Evolutionary conservation across 768 basidiomycete genomes (phyloP), one percentile per base, ranked within the genome.

Genomic region (Calocybe indica): DNA sequence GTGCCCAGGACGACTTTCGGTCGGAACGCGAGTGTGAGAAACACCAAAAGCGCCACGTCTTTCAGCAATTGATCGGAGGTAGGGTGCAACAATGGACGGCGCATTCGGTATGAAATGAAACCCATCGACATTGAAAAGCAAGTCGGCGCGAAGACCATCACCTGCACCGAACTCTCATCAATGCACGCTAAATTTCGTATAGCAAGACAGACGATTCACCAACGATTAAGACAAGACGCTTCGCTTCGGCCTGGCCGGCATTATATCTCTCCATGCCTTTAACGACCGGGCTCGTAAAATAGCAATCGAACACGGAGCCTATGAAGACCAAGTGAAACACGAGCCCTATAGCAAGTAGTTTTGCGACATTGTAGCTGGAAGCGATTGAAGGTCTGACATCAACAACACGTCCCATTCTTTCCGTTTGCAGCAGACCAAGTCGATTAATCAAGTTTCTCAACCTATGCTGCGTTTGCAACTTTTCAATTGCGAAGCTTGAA

Each of bases 1-100:
- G 61, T 92, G 91, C 7, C 91, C 91, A 1, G 91, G 90, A 15
- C 91, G 68, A 61, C 85, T 89, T 57, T 93, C 91, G 5, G 91
- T 93, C 14, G 91, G 91, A 3, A 92, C 90, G 29, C 80, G 75
- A 1, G 90, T 92, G 62, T 92, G 90, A 5, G 85, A 89, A 14
- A 93, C 74, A 5, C 91, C 91, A 63, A 84, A 92, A 5, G 84
- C 85, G 11, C 91, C 90, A 45, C 83, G 69, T 5, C 64, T 66
- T 52, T 84, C 76, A 7, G 73, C 72, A 45, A 92, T 82, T 9
- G 79, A 78, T 42, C 85, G 77, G 15, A 93, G 60, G 63, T 88
- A 72, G 0, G 90, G 91, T 3, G 91, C 91, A 12, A 84, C 79
- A 32, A 83, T 63, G 41, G 76, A 71, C 2, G 80, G 79, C 7